A percentile compares a stretch with the other conserved stretches of the same genome.
Conservation (phyloP, 176 grass and related monocot species). For the Aechmea fasciata region DNA sequence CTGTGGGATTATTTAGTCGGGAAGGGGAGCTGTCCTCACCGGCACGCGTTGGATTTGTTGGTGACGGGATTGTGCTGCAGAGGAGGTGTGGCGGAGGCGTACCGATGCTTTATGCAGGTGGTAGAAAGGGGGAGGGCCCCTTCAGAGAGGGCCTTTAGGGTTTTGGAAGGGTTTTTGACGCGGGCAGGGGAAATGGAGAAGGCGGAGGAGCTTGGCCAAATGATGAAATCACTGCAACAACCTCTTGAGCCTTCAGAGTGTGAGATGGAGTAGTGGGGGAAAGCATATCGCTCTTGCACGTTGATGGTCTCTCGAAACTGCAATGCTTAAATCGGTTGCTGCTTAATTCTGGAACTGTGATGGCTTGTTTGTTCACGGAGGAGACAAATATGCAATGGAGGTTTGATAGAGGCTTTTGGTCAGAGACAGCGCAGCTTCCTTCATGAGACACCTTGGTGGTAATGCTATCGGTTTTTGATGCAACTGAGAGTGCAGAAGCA, state of each 20-base stretch:
- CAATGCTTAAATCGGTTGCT: too few relatives aligned
- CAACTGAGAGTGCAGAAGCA: too few relatives aligned
- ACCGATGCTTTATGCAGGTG: conserved; percentile 57
- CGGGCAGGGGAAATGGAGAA: conserved; percentile 39
- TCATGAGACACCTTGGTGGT: too few relatives aligned
- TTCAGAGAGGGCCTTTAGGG: conserved; percentile 60
- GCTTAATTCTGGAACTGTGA: too few relatives aligned
- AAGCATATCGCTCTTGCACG: too few relatives aligned
- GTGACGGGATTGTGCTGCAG: conserved; percentile 76
- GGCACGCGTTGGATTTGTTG: conserved; percentile 68
- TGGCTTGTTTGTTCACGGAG: too few relatives aligned
- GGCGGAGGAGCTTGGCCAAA: conserved; percentile 48
- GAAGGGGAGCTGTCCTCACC: conserved; percentile 69
- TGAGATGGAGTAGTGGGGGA: neutral
- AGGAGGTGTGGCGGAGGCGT: conserved; percentile 48
- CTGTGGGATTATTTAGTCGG: conserved; percentile 67
- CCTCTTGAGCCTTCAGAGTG: neutral
- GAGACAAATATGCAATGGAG: too few relatives aligned
- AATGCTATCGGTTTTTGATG: too few relatives aligned
- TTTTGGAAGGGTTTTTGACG: conserved; percentile 59
- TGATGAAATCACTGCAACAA: conserved; percentile 36
- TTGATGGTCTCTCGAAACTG: too few relatives aligned
- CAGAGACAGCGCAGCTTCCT: too few relatives aligned
- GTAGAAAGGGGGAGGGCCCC: conserved; percentile 39
- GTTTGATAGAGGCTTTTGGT: too few relatives aligned